phyloP scores from a whole-genome alignment of 1,284 basidiomycete species.

The Fomes fomentarius region DNA sequence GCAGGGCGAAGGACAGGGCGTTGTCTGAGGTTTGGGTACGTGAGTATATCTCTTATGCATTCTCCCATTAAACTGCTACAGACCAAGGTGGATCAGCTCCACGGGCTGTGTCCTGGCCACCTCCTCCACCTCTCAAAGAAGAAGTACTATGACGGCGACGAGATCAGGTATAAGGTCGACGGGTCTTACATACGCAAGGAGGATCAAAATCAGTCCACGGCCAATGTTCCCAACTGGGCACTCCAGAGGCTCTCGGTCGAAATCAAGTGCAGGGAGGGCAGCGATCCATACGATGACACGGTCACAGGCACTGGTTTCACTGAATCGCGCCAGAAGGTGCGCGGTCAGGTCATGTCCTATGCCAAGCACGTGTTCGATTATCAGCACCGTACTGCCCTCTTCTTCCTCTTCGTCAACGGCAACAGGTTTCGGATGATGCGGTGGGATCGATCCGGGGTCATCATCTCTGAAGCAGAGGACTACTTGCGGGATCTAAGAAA shows the following conservation, averaged over 20 bases:
- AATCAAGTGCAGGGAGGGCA: background rate
- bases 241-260: background rate
- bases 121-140: background rate
- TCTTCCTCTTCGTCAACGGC: background rate
- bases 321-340: background rate
- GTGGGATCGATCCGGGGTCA: background rate
- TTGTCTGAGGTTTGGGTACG: background rate
- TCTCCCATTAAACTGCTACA: background rate
- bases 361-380: background rate
- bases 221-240: background rate
- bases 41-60: background rate
- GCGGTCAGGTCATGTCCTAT: background rate
- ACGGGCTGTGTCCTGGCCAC: background rate
- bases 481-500: background rate
- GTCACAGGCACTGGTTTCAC: background rate
- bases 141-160: background rate
- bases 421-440: background rate
- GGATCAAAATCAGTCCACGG: background rate
- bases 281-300: slow-evolving; percentile 2
- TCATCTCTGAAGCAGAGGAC: background rate
- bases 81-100: background rate
- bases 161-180: background rate
- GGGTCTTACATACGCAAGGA: background rate
- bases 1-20: background rate
- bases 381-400: slow-evolving; percentile 4